These are phyloP conservation scores for Musa itinerans DNA, from an alignment of 176 grass and related monocot species.

Conservation along the genomic window DNA sequence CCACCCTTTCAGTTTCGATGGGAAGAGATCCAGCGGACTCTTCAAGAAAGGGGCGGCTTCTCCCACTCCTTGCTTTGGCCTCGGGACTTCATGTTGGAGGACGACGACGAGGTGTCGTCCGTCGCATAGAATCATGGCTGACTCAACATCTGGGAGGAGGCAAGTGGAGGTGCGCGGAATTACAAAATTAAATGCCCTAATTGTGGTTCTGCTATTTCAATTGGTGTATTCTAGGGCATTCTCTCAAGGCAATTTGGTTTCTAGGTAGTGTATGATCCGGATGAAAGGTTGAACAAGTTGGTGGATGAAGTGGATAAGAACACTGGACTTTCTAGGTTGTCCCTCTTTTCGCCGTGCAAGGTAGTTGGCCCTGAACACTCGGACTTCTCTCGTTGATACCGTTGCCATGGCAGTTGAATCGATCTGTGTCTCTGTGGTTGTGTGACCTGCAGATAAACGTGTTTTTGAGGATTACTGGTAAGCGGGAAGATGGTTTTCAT, in stretches of 20 bases:
- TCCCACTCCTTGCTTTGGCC: conserved; percentile 2
- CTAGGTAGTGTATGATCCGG: conserved; percentile 59
- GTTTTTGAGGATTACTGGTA: conserved; percentile 91
- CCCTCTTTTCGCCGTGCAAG: conserved; percentile 95
- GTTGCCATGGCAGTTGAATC: neutral
- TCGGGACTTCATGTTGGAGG: neutral
- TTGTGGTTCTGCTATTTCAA: neutral
- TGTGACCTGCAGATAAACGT: conserved; percentile 57
- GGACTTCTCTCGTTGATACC: neutral
- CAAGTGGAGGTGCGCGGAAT: conserved; percentile 61
- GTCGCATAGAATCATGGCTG: conserved; percentile 32
- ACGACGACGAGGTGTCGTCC: neutral
- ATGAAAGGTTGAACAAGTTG: conserved; percentile 61
- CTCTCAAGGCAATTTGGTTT: conserved; percentile 9
- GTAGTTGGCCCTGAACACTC: conserved; percentile 24
- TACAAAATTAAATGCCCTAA: neutral
- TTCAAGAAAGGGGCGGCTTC: conserved; percentile 5
- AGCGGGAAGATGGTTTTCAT: conserved; percentile 82
- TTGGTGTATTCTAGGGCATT: neutral
- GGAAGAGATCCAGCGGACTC: conserved; percentile 15
- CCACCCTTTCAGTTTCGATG: conserved; percentile 22
- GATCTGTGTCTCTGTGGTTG: neutral
- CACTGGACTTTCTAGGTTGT: conserved; percentile 66
- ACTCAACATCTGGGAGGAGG: conserved; percentile 31
- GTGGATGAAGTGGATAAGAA: conserved; percentile 64